Percentiles rank a stretch among this genome's conserved stretches.
These are phyloP conservation scores for Chlorella ohadii DNA, from an alignment of 139 green algal genomes.

Conservation along the genomic window DNA sequence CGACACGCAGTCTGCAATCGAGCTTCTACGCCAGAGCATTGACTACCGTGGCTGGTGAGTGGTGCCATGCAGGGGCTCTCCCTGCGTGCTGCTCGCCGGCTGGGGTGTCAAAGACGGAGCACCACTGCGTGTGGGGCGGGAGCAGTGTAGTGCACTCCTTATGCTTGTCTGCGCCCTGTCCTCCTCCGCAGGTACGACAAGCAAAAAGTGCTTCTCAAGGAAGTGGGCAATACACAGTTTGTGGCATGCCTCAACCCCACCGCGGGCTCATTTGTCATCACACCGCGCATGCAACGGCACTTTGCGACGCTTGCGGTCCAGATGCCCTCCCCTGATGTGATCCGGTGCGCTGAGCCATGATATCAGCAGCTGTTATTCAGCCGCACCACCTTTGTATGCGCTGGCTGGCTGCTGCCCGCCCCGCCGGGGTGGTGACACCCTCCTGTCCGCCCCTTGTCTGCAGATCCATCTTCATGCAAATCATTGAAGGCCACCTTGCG, in stretches of 20 bases:
- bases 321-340: slow-evolving; percentile 80
- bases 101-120: not conserved
- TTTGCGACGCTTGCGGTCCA: slow-evolving; percentile 89
- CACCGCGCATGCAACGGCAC: slow-evolving; percentile 92
- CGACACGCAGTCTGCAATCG: slow-evolving; percentile 91
- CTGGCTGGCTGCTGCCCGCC: not conserved
- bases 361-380: not conserved
- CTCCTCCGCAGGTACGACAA: slow-evolving; percentile 82
- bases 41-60: slow-evolving; percentile 90
- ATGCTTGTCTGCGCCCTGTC: not conserved
- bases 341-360: slow-evolving; percentile 40
- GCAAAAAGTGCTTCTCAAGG: slow-evolving; percentile 90
- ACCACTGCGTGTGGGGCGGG: too few relatives aligned
- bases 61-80: not conserved
- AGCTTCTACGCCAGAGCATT: slow-evolving; percentile 88
- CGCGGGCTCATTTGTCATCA: slow-evolving; percentile 91
- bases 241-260: slow-evolving; percentile 91
- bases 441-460: too few relatives aligned
- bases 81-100: not conserved
- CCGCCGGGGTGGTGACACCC: too few relatives aligned
- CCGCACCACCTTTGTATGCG: not conserved
- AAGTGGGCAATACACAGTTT: slow-evolving; percentile 86
- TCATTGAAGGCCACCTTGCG: slow-evolving; percentile 75
- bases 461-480: slow-evolving; percentile 55
- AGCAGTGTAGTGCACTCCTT: not conserved